Evolutionary conservation across 495 filamentous ascomycete species (phyloP).

Genomic region (Penicillium turbatum): DNA sequence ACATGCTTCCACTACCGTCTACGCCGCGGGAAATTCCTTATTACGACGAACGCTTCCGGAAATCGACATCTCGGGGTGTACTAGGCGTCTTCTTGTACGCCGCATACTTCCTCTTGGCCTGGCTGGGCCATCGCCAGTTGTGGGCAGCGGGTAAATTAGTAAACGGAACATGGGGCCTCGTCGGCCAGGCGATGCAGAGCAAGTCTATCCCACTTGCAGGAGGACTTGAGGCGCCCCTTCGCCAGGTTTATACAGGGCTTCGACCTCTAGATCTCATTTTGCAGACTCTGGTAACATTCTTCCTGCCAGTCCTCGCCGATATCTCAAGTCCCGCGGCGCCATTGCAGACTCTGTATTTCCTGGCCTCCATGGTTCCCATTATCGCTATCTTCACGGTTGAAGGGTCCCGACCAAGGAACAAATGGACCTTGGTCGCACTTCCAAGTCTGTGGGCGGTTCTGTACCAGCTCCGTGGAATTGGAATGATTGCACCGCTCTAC

Average conservation of each 20-base stretch:
- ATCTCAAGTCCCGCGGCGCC: slow-evolving; percentile 5
- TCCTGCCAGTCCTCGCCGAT: slow-evolving; percentile 9
- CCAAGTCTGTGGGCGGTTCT: slow-evolving; percentile 14
- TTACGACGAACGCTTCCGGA: slow-evolving; percentile 11
- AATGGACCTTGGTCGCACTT: slow-evolving; percentile 11
- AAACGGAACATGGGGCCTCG: slow-evolving; percentile 10
- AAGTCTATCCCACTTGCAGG: background rate
- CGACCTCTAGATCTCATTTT: slow-evolving; percentile 8
- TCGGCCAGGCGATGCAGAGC: slow-evolving; percentile 4
- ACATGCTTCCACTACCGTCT: slow-evolving; percentile 16
- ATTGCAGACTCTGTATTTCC: slow-evolving; percentile 16
- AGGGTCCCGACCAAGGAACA: slow-evolving; percentile 14
- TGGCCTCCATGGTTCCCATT: slow-evolving; percentile 11
- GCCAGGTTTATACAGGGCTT: slow-evolving; percentile 8
- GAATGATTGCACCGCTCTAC: slow-evolving; percentile 17
- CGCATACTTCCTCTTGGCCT: slow-evolving; percentile 6
- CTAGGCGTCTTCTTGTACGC: background rate
- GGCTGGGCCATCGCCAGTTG: slow-evolving; percentile 6
- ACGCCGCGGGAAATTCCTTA: slow-evolving; percentile 6
- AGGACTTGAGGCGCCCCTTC: background rate
- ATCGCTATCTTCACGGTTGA: slow-evolving; percentile 18
- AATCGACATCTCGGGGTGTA: background rate
- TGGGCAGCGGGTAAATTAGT: background rate
- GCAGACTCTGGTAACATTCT: slow-evolving; percentile 7
- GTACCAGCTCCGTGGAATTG: slow-evolving; percentile 19